Percentiles rank a stretch among this genome's conserved stretches.
These are phyloP conservation scores for Rhinocladiella similis DNA, from an alignment of 2,329 filamentous ascomycete genomes.

Conservation along the genomic window DNA sequence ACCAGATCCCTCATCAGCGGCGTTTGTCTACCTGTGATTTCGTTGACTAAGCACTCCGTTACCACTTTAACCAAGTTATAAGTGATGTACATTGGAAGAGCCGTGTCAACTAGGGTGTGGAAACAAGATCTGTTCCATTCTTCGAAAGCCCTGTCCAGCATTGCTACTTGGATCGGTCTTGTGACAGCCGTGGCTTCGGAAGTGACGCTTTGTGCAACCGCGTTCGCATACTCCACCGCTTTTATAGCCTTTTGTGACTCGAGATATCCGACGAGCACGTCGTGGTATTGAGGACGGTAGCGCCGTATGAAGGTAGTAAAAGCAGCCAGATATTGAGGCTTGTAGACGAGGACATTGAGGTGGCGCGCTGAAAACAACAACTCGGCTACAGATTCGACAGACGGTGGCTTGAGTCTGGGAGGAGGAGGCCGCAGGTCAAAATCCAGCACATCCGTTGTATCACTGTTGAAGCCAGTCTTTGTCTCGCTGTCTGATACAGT, in stretches of 20 bases:
- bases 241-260: conserved; percentile 43
- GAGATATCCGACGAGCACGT: conserved; percentile 39
- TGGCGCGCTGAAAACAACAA: conserved; percentile 46
- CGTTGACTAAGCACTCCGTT: conserved; percentile 44
- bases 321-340: conserved; percentile 35
- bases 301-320: conserved; percentile 42
- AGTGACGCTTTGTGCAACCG: conserved; percentile 38
- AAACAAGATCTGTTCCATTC: conserved; percentile 34
- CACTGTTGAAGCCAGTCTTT: background rate
- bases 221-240: conserved; percentile 47
- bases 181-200: conserved; percentile 5
- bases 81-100: conserved; percentile 44
- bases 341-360: conserved; percentile 42
- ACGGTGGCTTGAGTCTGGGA: conserved; percentile 33
- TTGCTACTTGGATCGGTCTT: conserved; percentile 32
- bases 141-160: conserved; percentile 40
- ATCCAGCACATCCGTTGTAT: conserved; percentile 22
- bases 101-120: conserved; percentile 40
- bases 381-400: conserved; percentile 38
- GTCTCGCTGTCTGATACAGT: conserved; percentile 14
- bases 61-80: conserved; percentile 40
- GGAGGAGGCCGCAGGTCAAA: conserved; percentile 44
- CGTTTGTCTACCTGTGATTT: conserved; percentile 43
- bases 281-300: conserved; percentile 38
- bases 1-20: conserved; percentile 43